Evolutionary conservation across 2,329 filamentous ascomycete genomes (phyloP), one percentile per base, ranked within the genome.

Genomic region (Beauveria pseudobassiana): DNA sequence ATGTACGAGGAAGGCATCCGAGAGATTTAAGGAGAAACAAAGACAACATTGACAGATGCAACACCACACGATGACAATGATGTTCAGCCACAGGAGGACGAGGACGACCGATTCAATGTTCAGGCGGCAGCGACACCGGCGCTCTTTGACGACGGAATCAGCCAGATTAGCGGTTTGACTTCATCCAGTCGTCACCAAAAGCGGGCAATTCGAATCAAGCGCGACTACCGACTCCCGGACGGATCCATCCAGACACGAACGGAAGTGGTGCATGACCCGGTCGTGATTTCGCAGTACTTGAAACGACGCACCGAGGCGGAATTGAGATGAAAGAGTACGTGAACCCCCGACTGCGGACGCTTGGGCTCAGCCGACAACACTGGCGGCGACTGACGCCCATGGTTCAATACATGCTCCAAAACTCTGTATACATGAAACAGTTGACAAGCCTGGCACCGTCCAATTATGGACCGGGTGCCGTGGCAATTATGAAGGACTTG

Each of bases 21-120:
- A 61, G 87, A 90, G 64, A 97, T 98, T 64, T 99, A 95, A 95
- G 95, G 87, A 91, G 64, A 87, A 89, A 66, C 93, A 98, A 73
- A 89, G 73, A 77, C 83, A 16, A 93, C 88, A 58, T 80, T 98
- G 7, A 87, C 87, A 7, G 89, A 95, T 62, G 78, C 78, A 1
- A 82, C 87, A 52, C 87, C 91, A 63, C 87, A 86, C 66, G 83
- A 85, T 57, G 84, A 87, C 65, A 80, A 82, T 55, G 84, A 87
- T 48, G 77, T 86, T 14, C 78, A 82, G 16, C 77, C 79, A 53
- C 83, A 81, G 38, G 80, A 83, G 61, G 83, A 86, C 65, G 83
- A 86, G 67, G 83, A 86, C 67, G 83, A 91, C 64, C 77, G 84
- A 40, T 91, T 91, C 38, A 90, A 95, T 66, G 78, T 84, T 9